Evolutionary conservation across 352 stramenopile species (phyloP), one percentile per base, ranked within the genome.

Genomic region (Phytophthora vignae): DNA sequence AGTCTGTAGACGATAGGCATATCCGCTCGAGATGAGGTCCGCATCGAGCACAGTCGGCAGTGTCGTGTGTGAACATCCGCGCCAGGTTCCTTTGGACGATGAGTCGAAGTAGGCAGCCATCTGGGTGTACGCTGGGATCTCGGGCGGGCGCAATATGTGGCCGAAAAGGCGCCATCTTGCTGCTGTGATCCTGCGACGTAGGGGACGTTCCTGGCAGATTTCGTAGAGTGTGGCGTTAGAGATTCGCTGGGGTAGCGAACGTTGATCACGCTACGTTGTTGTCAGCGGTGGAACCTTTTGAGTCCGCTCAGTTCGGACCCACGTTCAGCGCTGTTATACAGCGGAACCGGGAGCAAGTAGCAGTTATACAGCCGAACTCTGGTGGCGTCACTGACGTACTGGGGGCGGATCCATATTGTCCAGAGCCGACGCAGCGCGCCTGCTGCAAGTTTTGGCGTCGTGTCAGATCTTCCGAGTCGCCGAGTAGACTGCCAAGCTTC

Each of bases 401-500:
- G 49, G 10, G 57, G n/a, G 1, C 29, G 64, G 17, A 72, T 6
- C 33, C 8, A 40, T 10, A 40, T 40, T 4, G 10, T 67, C 64
- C 57, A 58, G 15, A 67, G 40, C 2, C 64, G 55, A 6, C 44
- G 46, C 6, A 64, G 64, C 15, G 64, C 48, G 15, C 38, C 49
- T 5, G 56, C 50, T 2, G 56, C 64, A 4, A 72, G 29, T 12
- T 12, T 22, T 72, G 62, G 11, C 49, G 64, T 19, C 56, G 17
- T 1, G 40, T 49, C 9, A 58, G 1, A 15, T 72, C 64, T 62
- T 67, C 64, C 0, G 15, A 29, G 21, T 65, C 49, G 1, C 36
- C 56, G 5, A 58, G 38, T 11, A 66, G 40, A 38, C 42, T 64
- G 2, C 53, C 53, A n/a, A 73, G 22, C 33, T 73, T 73, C 4